Conservation (phyloP, 352 stramenopile genomes). For the Globisporangium iwayamae region DNA sequence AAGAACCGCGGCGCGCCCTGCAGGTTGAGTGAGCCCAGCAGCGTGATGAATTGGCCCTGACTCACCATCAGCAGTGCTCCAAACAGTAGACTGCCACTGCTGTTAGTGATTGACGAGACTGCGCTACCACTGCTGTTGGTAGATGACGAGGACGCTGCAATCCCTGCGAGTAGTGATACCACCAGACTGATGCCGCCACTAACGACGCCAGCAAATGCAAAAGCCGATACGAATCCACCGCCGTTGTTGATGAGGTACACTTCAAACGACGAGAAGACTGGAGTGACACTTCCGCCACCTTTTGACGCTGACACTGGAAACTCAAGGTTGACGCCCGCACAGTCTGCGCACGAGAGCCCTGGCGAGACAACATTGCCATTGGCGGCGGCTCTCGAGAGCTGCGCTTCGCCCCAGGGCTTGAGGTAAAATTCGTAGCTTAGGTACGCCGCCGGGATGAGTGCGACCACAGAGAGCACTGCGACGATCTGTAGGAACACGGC, state of each 20-base stretch:
- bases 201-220: slow-evolving; percentile 30
- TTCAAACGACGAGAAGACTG: slow-evolving; percentile 35
- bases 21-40: slow-evolving; percentile 38
- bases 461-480: slow-evolving; percentile 25
- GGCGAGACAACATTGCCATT: neutral
- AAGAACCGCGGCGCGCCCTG: slow-evolving; percentile 42
- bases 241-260: slow-evolving; percentile 41
- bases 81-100: slow-evolving; percentile 22
- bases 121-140: slow-evolving; percentile 2
- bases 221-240: slow-evolving; percentile 23
- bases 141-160: slow-evolving; percentile 12
- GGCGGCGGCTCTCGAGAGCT: slow-evolving; percentile 14
- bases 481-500: slow-evolving; percentile 27
- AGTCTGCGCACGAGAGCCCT: slow-evolving; percentile 32
- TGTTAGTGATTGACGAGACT: slow-evolving; percentile 5
- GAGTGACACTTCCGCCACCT: neutral
- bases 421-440: slow-evolving; percentile 42
- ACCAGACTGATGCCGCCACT: slow-evolving; percentile 25
- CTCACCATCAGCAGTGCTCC: slow-evolving; percentile 34
- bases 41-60: slow-evolving; percentile 51
- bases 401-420: slow-evolving; percentile 44
- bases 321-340: slow-evolving; percentile 39
- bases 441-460: slow-evolving; percentile 33
- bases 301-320: slow-evolving; percentile 30
- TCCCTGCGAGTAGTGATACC: slow-evolving; percentile 13